Evolutionary conservation across 768 basidiomycete species (phyloP).

Genomic region (Crepidotus variabilis): DNA sequence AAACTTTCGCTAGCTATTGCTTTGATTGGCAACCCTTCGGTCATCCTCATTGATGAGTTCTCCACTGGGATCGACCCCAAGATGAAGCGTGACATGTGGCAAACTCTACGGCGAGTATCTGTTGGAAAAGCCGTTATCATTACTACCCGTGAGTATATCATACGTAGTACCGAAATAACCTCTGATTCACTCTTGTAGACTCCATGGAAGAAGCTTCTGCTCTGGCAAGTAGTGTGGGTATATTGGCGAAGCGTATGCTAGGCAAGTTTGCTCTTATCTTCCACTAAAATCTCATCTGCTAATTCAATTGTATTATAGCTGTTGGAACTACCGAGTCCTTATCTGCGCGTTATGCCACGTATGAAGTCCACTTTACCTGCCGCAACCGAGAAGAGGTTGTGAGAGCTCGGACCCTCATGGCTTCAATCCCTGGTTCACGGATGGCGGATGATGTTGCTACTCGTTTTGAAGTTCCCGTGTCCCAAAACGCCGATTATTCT

Average conservation of each 20-base stretch:
- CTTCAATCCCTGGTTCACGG: constrained; percentile 53
- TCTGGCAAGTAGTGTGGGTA: constrained; percentile 72
- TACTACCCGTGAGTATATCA: constrained; percentile 56
- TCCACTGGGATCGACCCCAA: constrained; percentile 81
- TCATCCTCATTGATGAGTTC: constrained; percentile 80
- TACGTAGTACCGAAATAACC: not conserved
- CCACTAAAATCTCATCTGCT: not conserved
- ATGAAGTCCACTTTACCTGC: constrained; percentile 75
- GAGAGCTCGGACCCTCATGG: constrained; percentile 58
- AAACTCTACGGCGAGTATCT: constrained; percentile 59
- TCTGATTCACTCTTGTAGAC: constrained; percentile 31
- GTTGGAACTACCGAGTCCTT: constrained; percentile 64
- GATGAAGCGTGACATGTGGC: constrained; percentile 85
- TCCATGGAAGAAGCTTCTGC: constrained; percentile 86
- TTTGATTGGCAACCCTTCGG: constrained; percentile 70
- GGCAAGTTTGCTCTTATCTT: constrained; percentile 35
- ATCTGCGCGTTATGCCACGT: constrained; percentile 63
- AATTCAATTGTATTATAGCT: constrained; percentile 33
- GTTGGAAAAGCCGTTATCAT: constrained; percentile 68
- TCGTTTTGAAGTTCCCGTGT: constrained; percentile 68
- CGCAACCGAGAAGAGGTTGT: constrained; percentile 57
- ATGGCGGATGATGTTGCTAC: constrained; percentile 74
- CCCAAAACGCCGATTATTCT: constrained; percentile 35
- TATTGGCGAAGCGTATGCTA: constrained; percentile 66
- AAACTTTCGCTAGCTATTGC: constrained; percentile 76